Evolutionary conservation across 1,284 basidiomycete genomes (phyloP), one percentile per base, ranked within the genome.

Genomic region (Pterulicium gracile): DNA sequence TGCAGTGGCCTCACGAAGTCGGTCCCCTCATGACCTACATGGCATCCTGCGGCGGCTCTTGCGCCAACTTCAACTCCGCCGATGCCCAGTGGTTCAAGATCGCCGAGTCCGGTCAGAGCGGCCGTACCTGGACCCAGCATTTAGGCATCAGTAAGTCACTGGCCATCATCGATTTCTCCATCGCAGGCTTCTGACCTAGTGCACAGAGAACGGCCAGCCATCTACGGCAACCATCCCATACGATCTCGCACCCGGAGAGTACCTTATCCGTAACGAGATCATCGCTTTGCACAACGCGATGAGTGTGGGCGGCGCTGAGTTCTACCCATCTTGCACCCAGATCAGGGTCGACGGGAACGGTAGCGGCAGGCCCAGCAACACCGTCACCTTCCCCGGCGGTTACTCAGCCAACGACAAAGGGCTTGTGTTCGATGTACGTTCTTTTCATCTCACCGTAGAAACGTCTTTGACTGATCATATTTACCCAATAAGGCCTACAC

Each of bases 261-360:
- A 79, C 51, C 64, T 80, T 32, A 53, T 79, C 46, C 72, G 77
- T 3, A 66, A 73, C 50, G 77, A 79, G 60, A 63, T 80, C 50
- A 69, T 79, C 50, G 67, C 72, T 1, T 65, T 79, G 18, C 78
- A 79, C 48, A 57, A 64, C 36, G 77, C 66, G 34, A 54, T 56
- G 45, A 51, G 57, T 1, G 17, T 45, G 1, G 71, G 72, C 10
- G 73, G 73, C 22, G 75, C 73, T 19, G 76, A 79, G 59, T 78
- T 75, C 59, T 80, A 79, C 53, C 70, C 72, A 0, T 69, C 66
- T 13, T 80, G 78, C 57, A 61, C 66, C 14, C 78, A 80, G 56
- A 50, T 80, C 43, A 60, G 49, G 34, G 62, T 80, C 32, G 59
- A 59, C 15, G 74, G 73, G 14, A 65, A 58, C 32, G 64, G 64